A percentile compares a stretch with the other conserved stretches of the same genome.
These are phyloP conservation scores for Apiospora aurea DNA, from an alignment of 2,329 filamentous ascomycete species.

Conservation along the genomic window DNA sequence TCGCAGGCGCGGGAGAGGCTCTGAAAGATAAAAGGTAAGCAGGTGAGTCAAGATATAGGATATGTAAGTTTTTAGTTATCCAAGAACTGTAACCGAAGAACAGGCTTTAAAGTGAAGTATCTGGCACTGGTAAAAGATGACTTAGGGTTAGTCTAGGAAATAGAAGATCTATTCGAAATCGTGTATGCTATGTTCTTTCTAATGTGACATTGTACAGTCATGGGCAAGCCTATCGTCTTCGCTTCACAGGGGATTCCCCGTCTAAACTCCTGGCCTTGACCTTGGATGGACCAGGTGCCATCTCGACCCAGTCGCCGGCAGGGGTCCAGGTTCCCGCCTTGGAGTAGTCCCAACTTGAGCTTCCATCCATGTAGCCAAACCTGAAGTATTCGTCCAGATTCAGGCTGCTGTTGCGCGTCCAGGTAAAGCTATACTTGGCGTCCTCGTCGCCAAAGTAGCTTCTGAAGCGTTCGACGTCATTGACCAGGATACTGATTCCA, in stretches of 20 bases:
- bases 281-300: constrained; percentile 67
- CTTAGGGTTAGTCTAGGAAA: neutral
- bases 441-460: constrained; percentile 69
- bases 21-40: neutral
- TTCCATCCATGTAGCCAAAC: constrained; percentile 76
- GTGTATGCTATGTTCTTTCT: neutral
- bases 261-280: constrained; percentile 41
- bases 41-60: too few species aligned
- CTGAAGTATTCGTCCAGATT: constrained; percentile 74
- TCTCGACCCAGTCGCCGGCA: constrained; percentile 70
- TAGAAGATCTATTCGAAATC: neutral
- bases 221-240: neutral
- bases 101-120: neutral
- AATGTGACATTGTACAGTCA: neutral
- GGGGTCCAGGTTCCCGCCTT: constrained; percentile 75
- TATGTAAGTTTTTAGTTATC: neutral
- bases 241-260: constrained; percentile 23
- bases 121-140: neutral
- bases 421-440: constrained; percentile 59
- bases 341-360: constrained; percentile 72
- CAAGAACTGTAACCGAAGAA: neutral
- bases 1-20: neutral
- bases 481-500: constrained; percentile 81
- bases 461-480: constrained; percentile 84
- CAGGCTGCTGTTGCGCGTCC: constrained; percentile 58